A percentile compares a stretch with the other conserved stretches of the same genome.
Evolutionary conservation across 129 eudicot species (phyloP).

Genomic region (Cynara cardunculus): DNA sequence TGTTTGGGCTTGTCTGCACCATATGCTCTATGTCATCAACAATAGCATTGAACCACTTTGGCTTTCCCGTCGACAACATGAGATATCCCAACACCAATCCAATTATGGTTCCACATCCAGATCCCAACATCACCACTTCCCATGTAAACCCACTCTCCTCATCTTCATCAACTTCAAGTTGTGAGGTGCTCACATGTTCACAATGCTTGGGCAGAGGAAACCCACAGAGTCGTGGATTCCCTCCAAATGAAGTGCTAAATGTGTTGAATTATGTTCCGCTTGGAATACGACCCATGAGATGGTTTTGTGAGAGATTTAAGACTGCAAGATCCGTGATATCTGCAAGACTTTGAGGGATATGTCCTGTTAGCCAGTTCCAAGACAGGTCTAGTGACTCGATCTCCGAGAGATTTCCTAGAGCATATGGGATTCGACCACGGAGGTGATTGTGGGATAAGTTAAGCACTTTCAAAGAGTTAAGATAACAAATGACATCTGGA

Average conservation of each 20-base stretch:
- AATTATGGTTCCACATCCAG: conserved; percentile 17
- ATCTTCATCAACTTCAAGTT: too few species aligned
- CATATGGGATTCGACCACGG: conserved; percentile 29
- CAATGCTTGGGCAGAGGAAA: neutral
- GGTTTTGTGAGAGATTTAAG: conserved; percentile 35
- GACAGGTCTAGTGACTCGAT: conserved; percentile 40
- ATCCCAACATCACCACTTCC: conserved; percentile 20
- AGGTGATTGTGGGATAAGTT: conserved; percentile 39
- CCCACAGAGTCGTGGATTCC: conserved; percentile 10
- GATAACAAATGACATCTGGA: conserved; percentile 26
- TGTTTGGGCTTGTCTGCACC: conserved; percentile 1
- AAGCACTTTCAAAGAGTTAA: conserved; percentile 13
- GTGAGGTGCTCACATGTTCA: too few species aligned
- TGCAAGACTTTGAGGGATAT: conserved; percentile 27
- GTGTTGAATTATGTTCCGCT: conserved; percentile 8
- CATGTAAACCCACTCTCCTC: conserved; percentile 17
- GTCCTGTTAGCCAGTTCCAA: conserved; percentile 34
- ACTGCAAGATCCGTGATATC: conserved; percentile 12
- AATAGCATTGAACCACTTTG: conserved; percentile 19
- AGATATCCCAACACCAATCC: conserved; percentile 15
- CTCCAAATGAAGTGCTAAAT: neutral
- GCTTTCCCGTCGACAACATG: conserved; percentile 15
- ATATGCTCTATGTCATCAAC: conserved; percentile 10
- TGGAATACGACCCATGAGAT: conserved; percentile 19
- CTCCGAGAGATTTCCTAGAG: conserved; percentile 16